phyloP scores from a whole-genome alignment of 2,329 filamentous ascomycete genomes.

The Aureobasidium uvarum region DNA sequence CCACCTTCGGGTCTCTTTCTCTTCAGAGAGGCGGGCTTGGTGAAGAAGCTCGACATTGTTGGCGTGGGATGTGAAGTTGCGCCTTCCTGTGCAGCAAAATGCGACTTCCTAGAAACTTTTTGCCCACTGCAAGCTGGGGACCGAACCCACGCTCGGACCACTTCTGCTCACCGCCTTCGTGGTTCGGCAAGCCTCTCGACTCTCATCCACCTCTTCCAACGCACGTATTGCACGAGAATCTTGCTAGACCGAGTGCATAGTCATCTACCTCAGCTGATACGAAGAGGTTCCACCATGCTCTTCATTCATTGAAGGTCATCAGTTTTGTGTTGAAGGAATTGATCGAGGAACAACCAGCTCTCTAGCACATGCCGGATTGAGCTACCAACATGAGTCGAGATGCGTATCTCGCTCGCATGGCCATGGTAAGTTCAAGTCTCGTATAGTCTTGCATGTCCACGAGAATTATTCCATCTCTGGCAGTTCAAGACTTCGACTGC shows the following conservation, averaged over 20 bases:
- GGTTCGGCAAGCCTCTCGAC: not conserved
- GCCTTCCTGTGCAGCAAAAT: slow-evolving; percentile 9
- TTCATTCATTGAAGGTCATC: not conserved
- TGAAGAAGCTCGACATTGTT: slow-evolving; percentile 89
- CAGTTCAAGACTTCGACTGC: too few relatives aligned
- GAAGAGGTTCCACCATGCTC: not conserved
- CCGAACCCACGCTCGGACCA: not conserved
- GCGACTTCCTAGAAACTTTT: slow-evolving; percentile 19
- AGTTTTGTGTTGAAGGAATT: not conserved
- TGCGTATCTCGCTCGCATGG: slow-evolving; percentile 37
- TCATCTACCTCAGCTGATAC: not conserved
- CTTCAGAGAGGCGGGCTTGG: slow-evolving; percentile 82
- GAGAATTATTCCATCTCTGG: not conserved
- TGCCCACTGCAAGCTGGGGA: not conserved
- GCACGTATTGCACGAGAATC: not conserved
- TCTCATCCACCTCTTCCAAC: not conserved
- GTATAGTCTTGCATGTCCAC: not conserved
- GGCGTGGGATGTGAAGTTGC: not conserved
- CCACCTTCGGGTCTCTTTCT: slow-evolving; percentile 63
- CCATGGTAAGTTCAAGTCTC: slow-evolving; percentile 31
- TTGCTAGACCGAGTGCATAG: not conserved
- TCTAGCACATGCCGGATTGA: not conserved
- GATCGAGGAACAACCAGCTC: not conserved
- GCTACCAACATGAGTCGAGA: slow-evolving; percentile 35
- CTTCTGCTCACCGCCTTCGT: not conserved